phyloP scores from a whole-genome alignment of 768 basidiomycete species.

The Cantharellus cinnabarinus region DNA sequence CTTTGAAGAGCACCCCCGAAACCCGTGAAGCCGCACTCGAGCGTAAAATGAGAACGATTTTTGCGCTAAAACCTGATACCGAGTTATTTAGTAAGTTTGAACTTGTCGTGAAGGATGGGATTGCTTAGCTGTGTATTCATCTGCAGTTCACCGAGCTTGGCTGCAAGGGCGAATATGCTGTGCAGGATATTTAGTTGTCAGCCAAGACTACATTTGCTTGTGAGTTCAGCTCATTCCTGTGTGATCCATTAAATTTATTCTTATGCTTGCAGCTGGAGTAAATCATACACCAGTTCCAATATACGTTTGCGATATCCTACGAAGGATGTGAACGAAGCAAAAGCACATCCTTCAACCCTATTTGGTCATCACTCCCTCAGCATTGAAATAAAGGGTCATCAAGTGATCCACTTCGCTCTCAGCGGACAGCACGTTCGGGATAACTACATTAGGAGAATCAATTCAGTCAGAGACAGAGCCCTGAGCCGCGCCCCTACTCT shows the following conservation, averaged over 20 bases:
- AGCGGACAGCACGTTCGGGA: slow-evolving; percentile 18
- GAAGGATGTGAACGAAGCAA: slow-evolving; percentile 22
- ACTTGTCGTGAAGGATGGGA: neutral
- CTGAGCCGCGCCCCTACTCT: neutral
- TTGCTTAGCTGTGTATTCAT: neutral
- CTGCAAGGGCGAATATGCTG: slow-evolving; percentile 19
- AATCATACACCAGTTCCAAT: slow-evolving; percentile 17
- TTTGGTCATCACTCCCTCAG: slow-evolving; percentile 22
- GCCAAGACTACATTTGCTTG: slow-evolving; percentile 22
- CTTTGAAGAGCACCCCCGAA: no score
- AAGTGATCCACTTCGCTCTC: slow-evolving; percentile 31
- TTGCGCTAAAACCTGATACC: neutral
- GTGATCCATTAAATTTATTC: neutral
- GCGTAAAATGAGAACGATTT: slow-evolving; percentile 21
- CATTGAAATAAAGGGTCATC: slow-evolving; percentile 25
- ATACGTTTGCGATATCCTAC: slow-evolving; percentile 26
- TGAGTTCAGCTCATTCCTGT: neutral
- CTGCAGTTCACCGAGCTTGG: slow-evolving; percentile 10
- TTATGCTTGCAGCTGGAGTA: slow-evolving; percentile 16
- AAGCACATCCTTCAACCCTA: slow-evolving; percentile 14
- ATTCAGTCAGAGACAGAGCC: slow-evolving; percentile 6
- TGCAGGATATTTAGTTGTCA: slow-evolving; percentile 25
- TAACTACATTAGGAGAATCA: slow-evolving; percentile 24
- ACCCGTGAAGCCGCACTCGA: slow-evolving; percentile 10
- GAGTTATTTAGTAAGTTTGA: slow-evolving; percentile 14